Conservation (phyloP, 2,329 filamentous ascomycete genomes). For the Trichophyton rubrum region DNA sequence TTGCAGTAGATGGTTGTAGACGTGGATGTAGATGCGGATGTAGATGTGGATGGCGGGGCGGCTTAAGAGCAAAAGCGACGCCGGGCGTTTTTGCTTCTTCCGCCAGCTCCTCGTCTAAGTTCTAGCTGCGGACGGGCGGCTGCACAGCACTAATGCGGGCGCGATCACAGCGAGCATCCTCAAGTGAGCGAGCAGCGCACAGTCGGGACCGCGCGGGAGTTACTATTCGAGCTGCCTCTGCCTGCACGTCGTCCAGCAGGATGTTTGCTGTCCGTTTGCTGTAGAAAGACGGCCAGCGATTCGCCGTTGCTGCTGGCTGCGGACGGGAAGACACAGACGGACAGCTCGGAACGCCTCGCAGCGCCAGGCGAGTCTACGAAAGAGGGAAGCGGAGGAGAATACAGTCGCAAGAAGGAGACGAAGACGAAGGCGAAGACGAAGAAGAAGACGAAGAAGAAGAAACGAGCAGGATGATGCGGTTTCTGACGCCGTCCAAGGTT, state of each 20-base stretch:
- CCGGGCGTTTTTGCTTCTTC: background rate
- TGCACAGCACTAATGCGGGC: background rate
- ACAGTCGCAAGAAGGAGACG: background rate
- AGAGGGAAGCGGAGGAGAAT: background rate
- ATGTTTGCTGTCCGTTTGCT: background rate
- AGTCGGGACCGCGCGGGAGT: no score
- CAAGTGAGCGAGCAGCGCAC: no score
- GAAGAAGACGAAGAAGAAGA: background rate
- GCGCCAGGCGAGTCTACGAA: background rate
- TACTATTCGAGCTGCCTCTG: background rate
- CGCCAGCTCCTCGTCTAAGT: no score
- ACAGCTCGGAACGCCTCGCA: no score
- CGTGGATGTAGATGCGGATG: background rate
- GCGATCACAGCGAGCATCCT: background rate
- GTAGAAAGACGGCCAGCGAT: no score
- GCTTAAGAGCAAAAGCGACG: background rate
- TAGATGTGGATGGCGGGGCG: background rate
- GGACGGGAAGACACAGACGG: background rate
- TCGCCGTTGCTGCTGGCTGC: background rate
- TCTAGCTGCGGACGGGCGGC: background rate
- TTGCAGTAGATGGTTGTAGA: no score
- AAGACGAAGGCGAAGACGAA: background rate
- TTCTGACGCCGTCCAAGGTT: constrained; percentile 79
- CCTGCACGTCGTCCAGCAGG: background rate
- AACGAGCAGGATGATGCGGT: constrained; percentile 53